phyloP scores from a whole-genome alignment of 805 yeast species.

The Debaryomyces castellii region DNA sequence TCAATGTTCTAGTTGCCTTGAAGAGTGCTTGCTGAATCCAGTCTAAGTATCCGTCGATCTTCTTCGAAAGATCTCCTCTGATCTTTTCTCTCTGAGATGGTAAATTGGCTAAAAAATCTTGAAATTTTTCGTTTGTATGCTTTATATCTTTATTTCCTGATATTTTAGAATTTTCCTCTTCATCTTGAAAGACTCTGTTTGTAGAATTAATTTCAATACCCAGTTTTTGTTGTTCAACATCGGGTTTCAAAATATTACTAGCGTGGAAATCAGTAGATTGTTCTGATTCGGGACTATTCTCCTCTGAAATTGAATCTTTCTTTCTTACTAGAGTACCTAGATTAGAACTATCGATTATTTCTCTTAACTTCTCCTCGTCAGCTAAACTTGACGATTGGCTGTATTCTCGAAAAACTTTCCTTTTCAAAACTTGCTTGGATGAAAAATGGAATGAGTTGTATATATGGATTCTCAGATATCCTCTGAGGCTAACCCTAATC shows the following conservation, averaged over 20 bases:
- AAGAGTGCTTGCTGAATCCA: constrained; percentile 57
- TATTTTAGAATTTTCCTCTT: background rate
- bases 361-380: constrained; percentile 28
- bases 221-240: background rate
- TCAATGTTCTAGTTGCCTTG: constrained; percentile 66
- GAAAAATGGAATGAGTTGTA: background rate
- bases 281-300: background rate
- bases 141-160: background rate
- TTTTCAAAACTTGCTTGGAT: no score
- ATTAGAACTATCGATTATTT: constrained; percentile 37
- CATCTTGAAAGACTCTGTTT: background rate
- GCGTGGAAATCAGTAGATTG: no score
- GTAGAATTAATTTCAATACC: background rate
- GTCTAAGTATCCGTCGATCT: constrained; percentile 49
- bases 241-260: background rate
- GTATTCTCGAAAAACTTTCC: background rate
- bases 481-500: background rate
- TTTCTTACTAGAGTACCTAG: background rate
- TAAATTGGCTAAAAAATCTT: constrained; percentile 29
- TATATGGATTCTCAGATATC: background rate
- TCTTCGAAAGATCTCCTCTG: constrained; percentile 36
- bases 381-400: background rate
- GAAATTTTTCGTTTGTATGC: constrained; percentile 6
- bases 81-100: constrained; percentile 47
- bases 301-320: background rate